Evolutionary conservation across 2,329 filamentous ascomycete genomes (phyloP), one percentile per base, ranked within the genome.

Genomic region (Aspergillus jensenii): DNA sequence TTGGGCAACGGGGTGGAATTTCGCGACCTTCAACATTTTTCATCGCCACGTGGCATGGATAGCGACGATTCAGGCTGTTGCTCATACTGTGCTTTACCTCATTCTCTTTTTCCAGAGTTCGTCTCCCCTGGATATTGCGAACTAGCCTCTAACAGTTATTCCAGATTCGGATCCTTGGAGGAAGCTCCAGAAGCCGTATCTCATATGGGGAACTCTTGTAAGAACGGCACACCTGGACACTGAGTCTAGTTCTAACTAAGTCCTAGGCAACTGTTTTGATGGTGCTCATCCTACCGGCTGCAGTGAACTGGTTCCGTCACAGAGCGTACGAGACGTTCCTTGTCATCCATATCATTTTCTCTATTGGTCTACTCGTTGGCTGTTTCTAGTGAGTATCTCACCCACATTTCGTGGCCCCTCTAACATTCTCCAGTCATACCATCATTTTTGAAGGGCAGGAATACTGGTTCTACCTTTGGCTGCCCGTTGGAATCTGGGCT

Each of bases 1-100:
- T 55, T 88, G 84, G 84, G 68, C 86, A 0, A 90, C 88, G 0
- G 87, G 87, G 0, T 90, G 87, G 87, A 85, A 84, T 11, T 89
- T 87, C 68, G 80, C 81, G 2, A 86, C 84, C 0, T 90, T 85
- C 65, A 90, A 85, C 62, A 80, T 84, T 41, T 89, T 89, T 52
- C 88, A 90, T 69, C 83, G 87, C 0, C 87, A 86, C 79, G 78
- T 87, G 3, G 87, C 88, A 0, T 78, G 87, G 17, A 78, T 88
- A 2, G 80, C 85, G 6, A 87, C 86, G 0, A 56, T 86, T 0
- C 81, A 89, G 62, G 87, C 85, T 1, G 77, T 89, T 1, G 69
- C 87, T 0, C 88, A 90, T 65, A 87, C 86, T 0, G 57, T 87
- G 1, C 81, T 82, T 0, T 90, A 88, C 59, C 80, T 83, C 0